A percentile compares a stretch with the other conserved stretches of the same genome.
Conservation (phyloP, 83 land plant genomes). For the Thuja plicata region DNA sequence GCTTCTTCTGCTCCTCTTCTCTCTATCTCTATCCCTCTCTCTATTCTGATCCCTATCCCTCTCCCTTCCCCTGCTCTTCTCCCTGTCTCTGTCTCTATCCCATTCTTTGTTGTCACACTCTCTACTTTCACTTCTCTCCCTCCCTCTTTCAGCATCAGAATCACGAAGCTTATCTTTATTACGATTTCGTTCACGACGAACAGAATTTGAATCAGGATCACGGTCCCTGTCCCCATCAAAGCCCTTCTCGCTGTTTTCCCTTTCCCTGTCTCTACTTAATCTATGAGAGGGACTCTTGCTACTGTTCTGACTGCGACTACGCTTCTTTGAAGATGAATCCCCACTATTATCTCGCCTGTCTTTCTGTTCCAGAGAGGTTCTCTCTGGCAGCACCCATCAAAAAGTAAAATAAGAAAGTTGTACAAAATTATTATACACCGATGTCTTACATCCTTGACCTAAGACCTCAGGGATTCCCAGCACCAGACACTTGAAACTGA, state of each 20-base stretch:
- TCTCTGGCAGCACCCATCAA: slow-evolving; percentile 39
- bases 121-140: slow-evolving; percentile 66
- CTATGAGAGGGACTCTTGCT: slow-evolving; percentile 59
- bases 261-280: slow-evolving; percentile 58
- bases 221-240: slow-evolving; percentile 45
- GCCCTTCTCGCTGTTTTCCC: slow-evolving; percentile 43
- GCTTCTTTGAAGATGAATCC: slow-evolving; percentile 66
- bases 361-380: slow-evolving; percentile 54
- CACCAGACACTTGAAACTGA: slow-evolving; percentile 14
- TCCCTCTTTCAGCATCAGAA: slow-evolving; percentile 17
- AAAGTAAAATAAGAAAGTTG: slow-evolving; percentile 13
- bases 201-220: slow-evolving; percentile 32
- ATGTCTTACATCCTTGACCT: slow-evolving; percentile 3
- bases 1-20: slow-evolving; percentile 11
- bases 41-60: slow-evolving; percentile 26
- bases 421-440: background rate
- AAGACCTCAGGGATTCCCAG: background rate
- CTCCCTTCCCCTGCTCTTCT: slow-evolving; percentile 53
- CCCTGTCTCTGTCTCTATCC: slow-evolving; percentile 52
- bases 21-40: background rate
- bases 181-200: slow-evolving; percentile 22
- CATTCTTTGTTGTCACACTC: slow-evolving; percentile 69
- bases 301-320: slow-evolving; percentile 61
- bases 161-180: slow-evolving; percentile 43
- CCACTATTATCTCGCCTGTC: slow-evolving; percentile 63